Conservation (phyloP, 495 filamentous ascomycete species). For the Xylaria longipes region DNA sequence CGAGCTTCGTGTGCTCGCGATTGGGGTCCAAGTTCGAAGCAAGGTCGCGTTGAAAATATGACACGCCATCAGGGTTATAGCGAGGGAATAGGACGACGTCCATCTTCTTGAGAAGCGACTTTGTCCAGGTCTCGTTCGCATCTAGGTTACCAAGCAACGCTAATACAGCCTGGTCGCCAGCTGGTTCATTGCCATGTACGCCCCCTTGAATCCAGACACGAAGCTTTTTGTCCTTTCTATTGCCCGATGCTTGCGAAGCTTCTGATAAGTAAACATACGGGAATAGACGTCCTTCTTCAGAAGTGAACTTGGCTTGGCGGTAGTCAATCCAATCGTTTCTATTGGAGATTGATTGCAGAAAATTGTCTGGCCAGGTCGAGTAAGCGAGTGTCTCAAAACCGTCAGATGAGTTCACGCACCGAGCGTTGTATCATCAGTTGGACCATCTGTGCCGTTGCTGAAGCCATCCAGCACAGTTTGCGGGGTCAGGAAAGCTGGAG, state of each 20-base stretch:
- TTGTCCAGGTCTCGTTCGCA: constrained; percentile 29
- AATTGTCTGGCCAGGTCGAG: constrained; percentile 25
- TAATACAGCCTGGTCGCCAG: constrained; percentile 36
- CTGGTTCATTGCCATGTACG: constrained; percentile 42
- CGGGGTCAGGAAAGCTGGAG: constrained; percentile 35
- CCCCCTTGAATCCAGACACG: constrained; percentile 41
- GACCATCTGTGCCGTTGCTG: constrained; percentile 35
- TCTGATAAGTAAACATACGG: constrained; percentile 35
- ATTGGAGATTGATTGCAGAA: constrained; percentile 31
- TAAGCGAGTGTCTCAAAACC: background rate
- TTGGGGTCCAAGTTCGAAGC: constrained; percentile 46
- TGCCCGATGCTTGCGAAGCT: background rate
- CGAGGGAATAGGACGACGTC: constrained; percentile 38
- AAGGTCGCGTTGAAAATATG: constrained; percentile 42
- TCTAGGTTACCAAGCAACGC: constrained; percentile 41
- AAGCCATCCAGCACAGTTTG: constrained; percentile 31
- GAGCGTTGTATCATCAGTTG: constrained; percentile 34
- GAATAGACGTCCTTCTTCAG: constrained; percentile 38
- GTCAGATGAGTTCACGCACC: constrained; percentile 25
- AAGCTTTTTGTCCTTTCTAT: constrained; percentile 26
- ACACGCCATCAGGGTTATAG: constrained; percentile 40
- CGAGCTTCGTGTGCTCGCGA: constrained; percentile 43
- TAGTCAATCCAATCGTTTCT: constrained; percentile 35
- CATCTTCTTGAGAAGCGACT: constrained; percentile 28
- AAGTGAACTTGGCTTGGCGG: constrained; percentile 34